phyloP scores from a whole-genome alignment of 148 eudicot species.

The Silene conica region DNA sequence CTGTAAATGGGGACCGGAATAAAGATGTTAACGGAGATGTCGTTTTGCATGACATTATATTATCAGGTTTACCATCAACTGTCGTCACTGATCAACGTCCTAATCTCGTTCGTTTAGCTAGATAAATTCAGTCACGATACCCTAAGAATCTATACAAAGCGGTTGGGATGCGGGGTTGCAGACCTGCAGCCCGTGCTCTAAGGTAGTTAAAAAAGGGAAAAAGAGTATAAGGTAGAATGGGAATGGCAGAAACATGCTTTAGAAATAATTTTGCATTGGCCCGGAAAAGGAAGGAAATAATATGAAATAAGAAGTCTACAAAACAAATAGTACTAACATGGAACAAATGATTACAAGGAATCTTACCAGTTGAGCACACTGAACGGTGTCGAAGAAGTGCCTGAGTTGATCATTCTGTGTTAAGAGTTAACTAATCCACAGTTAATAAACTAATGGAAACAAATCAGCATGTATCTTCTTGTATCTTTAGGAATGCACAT shows the following conservation, averaged over 20 bases:
- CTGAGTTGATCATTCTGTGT: constrained; percentile 26
- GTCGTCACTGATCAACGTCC: neutral
- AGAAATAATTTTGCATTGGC: too few species aligned
- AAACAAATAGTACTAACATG: neutral
- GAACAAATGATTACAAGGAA: constrained; percentile 15
- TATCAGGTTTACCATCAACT: constrained; percentile 11
- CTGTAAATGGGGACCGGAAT: constrained; percentile 45
- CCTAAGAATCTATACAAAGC: too few species aligned
- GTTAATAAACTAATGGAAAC: constrained; percentile 5
- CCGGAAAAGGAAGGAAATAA: too few species aligned
- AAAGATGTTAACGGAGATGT: constrained; percentile 26
- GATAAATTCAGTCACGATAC: neutral
- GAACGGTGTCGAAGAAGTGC: constrained; percentile 13
- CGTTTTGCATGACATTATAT: neutral
- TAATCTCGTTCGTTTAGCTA: neutral
- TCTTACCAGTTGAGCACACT: constrained; percentile 22
- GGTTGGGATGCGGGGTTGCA: too few species aligned
- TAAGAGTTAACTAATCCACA: constrained; percentile 9
- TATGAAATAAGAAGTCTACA: too few species aligned
- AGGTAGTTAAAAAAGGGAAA: too few species aligned
- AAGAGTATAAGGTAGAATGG: neutral
- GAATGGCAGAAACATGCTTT: neutral
- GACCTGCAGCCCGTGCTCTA: too few species aligned
- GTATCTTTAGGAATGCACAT: constrained; percentile 8
- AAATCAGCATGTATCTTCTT: neutral